Base-by-base conservation (phyloP, 306 rosid genomes). In the Glycine soja region DNA sequence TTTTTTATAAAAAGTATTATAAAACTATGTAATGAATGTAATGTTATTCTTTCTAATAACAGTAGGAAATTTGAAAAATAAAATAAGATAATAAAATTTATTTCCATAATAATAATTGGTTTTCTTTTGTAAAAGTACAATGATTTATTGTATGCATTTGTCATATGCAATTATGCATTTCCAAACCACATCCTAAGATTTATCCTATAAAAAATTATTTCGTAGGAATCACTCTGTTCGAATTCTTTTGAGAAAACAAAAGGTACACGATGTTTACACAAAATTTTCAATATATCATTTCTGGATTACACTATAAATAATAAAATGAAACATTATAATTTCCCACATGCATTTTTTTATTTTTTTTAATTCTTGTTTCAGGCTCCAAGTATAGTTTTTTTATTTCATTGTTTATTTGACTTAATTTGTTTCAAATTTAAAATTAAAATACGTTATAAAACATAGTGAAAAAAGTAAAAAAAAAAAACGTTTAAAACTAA, bases 141-240 rank as follows among this genome's bases (percentile, higher is more conserved):
- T 14, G 42, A 51, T 72, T 52, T 51, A 72, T 72, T 70, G 32
- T 43, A 45, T 69, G 40, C 40, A 69, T 69, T 18, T 69, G 56
- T 69, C 56, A 45, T 43, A 67, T 18, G 40, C 74, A 69, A 69
- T 72, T 72, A 72, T 51, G 62, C 63, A 51, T 8, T 72, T 32
- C n/a, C 32, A 69, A 46, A 18, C 56, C 56, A 69, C 40, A 45
- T 16, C 56, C 54, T 43, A 18, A 42, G 56, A 43, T 46, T 45
- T 18, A 16, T 69, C 74, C 56, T 18, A 45, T 67, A 45, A 15
- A 36, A 36, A 36, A 69, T 45, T 70, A 8, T 46, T 69, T 6
- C 3, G 10, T 19, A 69, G 12, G 38, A 32, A 2, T 24, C 15
- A 68, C 13, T 68, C 36, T 68, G 5, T 68, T 45, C 38, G 18